Evolutionary conservation across 2,329 filamentous ascomycete genomes (phyloP), one percentile per base, ranked within the genome.

Genomic region (Ceratocystis alfenasii): DNA sequence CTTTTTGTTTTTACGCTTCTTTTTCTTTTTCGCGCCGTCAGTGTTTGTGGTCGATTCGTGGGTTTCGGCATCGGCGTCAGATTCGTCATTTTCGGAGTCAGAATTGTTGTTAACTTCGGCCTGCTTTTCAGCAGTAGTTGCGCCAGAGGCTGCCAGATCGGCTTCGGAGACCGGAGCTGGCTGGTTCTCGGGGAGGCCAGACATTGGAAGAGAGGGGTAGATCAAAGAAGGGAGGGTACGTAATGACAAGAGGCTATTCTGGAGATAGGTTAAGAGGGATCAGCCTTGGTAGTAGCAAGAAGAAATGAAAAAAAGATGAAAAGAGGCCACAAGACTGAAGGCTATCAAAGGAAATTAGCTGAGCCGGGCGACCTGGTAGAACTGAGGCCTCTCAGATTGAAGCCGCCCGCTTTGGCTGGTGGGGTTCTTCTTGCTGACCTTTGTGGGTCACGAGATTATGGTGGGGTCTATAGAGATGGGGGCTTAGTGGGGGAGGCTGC

Each of bases 1-100:
- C 69, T 80, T 84, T 77, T 80, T 84, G 77, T 84, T 85, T 75
- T 86, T 86, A 71, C 84, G 82, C 71, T 79, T 80, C 57, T 75
- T 74, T 62, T 68, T 69, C 22, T 71, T 69, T 57, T 72, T 70
- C n/a, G 71, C 68, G 41, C 70, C 70, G 25, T 69, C 70, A 46
- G 68, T 70, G 55, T 74, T 76, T 67, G 74, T 74, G 30, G 74
- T 74, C 28, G 75, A 73, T 66, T 75, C 75, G 65, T 76, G 74
- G 65, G 73, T 75, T 67, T 78, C 74, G 66, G 72, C 70, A 30
- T 72, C 74, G 63, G 75, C 74, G 25, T 76, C 73, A 65, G 77
- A 78, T 65, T 79, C 79, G 69, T 74, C 76, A 36, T 75, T 76
- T 67, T 65, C 59, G 60, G 62, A 59, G 36, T 63, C 63, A 20